Evolutionary conservation across 2,329 filamentous ascomycete genomes (phyloP), one percentile per base, ranked within the genome.

Genomic region (Phyllosticta capitalensis): DNA sequence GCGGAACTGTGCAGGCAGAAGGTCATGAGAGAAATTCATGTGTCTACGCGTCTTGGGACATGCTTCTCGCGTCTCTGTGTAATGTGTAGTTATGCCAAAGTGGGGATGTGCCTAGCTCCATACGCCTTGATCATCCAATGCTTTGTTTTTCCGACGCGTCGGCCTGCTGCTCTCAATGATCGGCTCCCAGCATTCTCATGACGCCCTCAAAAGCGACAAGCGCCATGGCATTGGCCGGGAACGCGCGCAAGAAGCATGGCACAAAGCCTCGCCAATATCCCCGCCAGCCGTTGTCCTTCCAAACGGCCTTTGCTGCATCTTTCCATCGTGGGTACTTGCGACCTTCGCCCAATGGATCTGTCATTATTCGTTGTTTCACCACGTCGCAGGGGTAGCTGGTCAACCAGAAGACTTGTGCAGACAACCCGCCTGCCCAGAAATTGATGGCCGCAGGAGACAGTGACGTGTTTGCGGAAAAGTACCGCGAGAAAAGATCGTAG

Each of bases 331-430:
- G 78, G 70, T 92, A 97, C 65, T 78, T 83, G 63, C 84, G 81
- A 61, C 65, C 68, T 3, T 66, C 67, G 1, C 88, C 92, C 56
- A 97, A 76, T 4, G 89, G 85, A 74, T 97, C 94, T 14, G 92
- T 96, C 94, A 99, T 97, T 70, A 99, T 88, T 30, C 91, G 82
- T 78, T 97, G 92, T 80, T 97, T 97, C 59, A 97, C 86, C 21
- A 96, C 89, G 71, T 97, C 92, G 54, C 85, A 89, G 1, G 94
- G 92, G 70, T 97, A 97, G 64, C 88, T 89, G 19, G 88, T 90
- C 51, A 96, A 73, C 94, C 94, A 99, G 71, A 96, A 99, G 17
- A 96, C 76, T 78, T 99, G 94, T 0, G 94, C 94, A 54, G 88
- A 92, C 56, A 97, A 76, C 0, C 94, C 94, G 3, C 94, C 94